Percentiles rank a stretch among this genome's conserved stretches.
Evolutionary conservation across 371 early-diverging fungal species (phyloP).

Genomic region (Parasitella parasitica): DNA sequence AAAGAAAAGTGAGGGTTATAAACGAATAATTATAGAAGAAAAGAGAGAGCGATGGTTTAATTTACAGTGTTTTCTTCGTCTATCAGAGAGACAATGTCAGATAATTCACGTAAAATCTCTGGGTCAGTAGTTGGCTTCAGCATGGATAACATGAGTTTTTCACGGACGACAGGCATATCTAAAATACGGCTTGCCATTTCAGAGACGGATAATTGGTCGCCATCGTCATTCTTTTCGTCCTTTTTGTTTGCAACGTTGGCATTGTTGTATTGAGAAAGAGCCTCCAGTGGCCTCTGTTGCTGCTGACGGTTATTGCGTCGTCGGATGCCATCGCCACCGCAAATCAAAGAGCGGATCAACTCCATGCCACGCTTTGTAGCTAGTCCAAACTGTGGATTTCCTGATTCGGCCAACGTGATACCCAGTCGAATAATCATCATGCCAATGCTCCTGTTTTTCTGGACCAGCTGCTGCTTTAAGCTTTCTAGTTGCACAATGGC

Average conservation of each 20-base stretch:
- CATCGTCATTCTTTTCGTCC: constrained; percentile 16
- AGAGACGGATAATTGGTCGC: constrained; percentile 14
- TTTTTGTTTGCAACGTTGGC: too few species aligned
- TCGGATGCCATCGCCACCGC: constrained; percentile 39
- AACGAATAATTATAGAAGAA: not conserved
- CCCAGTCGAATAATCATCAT: constrained; percentile 53
- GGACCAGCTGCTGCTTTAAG: constrained; percentile 37
- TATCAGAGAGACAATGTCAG: constrained; percentile 42
- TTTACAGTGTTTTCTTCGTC: constrained; percentile 32
- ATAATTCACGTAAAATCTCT: constrained; percentile 39
- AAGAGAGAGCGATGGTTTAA: not conserved
- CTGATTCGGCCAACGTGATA: constrained; percentile 53
- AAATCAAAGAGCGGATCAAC: constrained; percentile 37
- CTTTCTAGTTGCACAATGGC: constrained; percentile 31
- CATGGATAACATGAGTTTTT: constrained; percentile 46
- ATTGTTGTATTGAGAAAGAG: not conserved
- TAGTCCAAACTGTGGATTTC: constrained; percentile 40
- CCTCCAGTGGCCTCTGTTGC: constrained; percentile 6
- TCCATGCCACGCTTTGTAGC: constrained; percentile 47
- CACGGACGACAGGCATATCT: constrained; percentile 40
- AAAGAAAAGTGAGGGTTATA: not conserved
- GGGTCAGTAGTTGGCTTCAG: constrained; percentile 44
- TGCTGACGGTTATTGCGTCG: constrained; percentile 14
- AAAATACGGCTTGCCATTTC: constrained; percentile 33
- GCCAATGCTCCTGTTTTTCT: constrained; percentile 38